These are phyloP conservation scores for Alternaria brassicae DNA, from an alignment of 2,329 filamentous ascomycete species.

Conservation along the genomic window DNA sequence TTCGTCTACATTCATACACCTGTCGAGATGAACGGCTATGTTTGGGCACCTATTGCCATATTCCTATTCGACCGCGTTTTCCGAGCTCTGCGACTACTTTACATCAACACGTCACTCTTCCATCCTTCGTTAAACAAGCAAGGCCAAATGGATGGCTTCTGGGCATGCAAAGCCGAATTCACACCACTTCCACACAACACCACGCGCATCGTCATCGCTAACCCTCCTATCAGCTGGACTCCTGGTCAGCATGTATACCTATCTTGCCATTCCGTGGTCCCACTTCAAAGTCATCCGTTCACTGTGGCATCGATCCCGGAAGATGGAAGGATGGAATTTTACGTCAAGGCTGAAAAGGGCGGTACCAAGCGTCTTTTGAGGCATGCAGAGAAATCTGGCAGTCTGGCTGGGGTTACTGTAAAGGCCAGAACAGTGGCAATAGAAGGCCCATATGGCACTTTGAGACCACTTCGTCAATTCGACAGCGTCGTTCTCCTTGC, in stretches of 20 bases:
- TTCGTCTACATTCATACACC: conserved; percentile 71
- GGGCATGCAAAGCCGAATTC: conserved; percentile 51
- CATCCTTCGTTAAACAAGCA: conserved; percentile 45
- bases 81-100: conserved; percentile 50
- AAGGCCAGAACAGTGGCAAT: conserved; percentile 54
- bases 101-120: conserved; percentile 52
- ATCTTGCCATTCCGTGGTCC: conserved; percentile 63
- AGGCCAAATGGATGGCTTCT: conserved; percentile 40
- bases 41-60: conserved; percentile 71
- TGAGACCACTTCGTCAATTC: conserved; percentile 64
- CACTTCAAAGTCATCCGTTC: conserved; percentile 70
- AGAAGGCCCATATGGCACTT: conserved; percentile 62
- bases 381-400: conserved; percentile 56
- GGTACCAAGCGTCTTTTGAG: conserved; percentile 60
- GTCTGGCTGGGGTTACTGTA: conserved; percentile 13
- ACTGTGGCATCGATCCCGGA: conserved; percentile 65
- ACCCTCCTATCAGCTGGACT: conserved; percentile 64
- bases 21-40: conserved; percentile 63
- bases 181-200: conserved; percentile 61
- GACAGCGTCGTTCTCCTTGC: conserved; percentile 67
- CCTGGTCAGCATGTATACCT: conserved; percentile 70
- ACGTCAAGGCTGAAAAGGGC: conserved; percentile 62
- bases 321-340: conserved; percentile 64
- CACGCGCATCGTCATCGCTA: conserved; percentile 63
- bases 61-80: conserved; percentile 69